Conservation (phyloP, 495 filamentous ascomycete species). For the Lasiosphaeriaceae sp. region DNA sequence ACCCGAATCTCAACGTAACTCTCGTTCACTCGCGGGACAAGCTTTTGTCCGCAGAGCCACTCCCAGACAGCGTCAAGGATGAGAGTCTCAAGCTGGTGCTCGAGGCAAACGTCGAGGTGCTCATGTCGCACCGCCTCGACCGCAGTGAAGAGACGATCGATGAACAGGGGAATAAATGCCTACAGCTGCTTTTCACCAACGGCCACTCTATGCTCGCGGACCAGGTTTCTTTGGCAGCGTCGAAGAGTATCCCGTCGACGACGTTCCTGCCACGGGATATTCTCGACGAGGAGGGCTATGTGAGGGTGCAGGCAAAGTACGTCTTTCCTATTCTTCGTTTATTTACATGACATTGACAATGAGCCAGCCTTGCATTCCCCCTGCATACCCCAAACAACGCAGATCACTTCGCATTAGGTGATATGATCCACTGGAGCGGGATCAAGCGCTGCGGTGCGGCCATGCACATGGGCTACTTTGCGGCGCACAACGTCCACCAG, state of each 20-base stretch:
- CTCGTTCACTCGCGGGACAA: slow-evolving; percentile 62
- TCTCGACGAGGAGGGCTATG: slow-evolving; percentile 53
- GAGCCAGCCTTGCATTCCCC: slow-evolving; percentile 46
- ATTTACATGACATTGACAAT: neutral
- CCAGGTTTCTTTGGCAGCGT: slow-evolving; percentile 58
- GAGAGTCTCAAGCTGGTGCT: slow-evolving; percentile 45
- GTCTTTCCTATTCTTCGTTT: neutral
- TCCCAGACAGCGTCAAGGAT: slow-evolving; percentile 62
- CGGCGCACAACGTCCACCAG: slow-evolving; percentile 58
- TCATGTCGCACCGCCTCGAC: slow-evolving; percentile 47
- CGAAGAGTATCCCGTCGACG: slow-evolving; percentile 50
- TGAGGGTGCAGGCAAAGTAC: slow-evolving; percentile 46
- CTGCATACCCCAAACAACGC: slow-evolving; percentile 43
- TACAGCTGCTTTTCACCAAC: slow-evolving; percentile 51
- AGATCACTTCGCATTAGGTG: slow-evolving; percentile 56
- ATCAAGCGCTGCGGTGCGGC: slow-evolving; percentile 69
- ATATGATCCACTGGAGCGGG: slow-evolving; percentile 57
- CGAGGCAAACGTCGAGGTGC: slow-evolving; percentile 53
- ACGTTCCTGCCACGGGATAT: slow-evolving; percentile 46
- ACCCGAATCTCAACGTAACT: slow-evolving; percentile 56
- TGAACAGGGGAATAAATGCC: slow-evolving; percentile 25
- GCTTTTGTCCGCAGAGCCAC: slow-evolving; percentile 62
- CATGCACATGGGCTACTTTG: slow-evolving; percentile 61
- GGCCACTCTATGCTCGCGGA: slow-evolving; percentile 50
- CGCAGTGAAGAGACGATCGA: slow-evolving; percentile 28